Evolutionary conservation across 352 stramenopile genomes (phyloP).

Genomic region (Globisporangium paddicum): DNA sequence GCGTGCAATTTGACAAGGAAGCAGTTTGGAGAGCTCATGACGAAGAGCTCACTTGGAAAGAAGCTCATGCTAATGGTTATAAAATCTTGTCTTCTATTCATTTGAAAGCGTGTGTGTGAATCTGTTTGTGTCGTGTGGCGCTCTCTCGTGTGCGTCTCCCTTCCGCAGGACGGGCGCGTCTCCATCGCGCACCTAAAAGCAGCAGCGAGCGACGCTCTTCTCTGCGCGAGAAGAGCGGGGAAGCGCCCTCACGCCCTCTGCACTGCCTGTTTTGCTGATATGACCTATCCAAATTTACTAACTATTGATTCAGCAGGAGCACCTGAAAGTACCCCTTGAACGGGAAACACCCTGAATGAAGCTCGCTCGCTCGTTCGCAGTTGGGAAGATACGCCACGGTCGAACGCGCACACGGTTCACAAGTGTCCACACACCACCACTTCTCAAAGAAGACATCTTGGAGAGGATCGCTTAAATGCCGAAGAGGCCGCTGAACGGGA

Average conservation of each 20-base stretch:
- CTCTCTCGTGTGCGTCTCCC: not conserved
- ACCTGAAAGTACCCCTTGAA: slow-evolving; percentile 86
- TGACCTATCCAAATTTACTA: slow-evolving; percentile 59
- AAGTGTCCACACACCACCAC: not conserved
- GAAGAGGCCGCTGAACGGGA: slow-evolving; percentile 75
- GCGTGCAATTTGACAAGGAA: no score
- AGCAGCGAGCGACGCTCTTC: slow-evolving; percentile 37
- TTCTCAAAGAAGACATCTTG: slow-evolving; percentile 5
- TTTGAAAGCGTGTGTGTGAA: not conserved
- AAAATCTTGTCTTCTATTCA: slow-evolving; percentile 1
- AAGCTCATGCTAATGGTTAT: not conserved
- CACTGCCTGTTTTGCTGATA: slow-evolving; percentile 50
- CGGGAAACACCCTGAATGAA: slow-evolving; percentile 71
- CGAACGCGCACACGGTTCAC: not conserved
- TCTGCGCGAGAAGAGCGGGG: slow-evolving; percentile 20
- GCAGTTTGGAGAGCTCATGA: no score
- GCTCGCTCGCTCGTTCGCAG: slow-evolving; percentile 12
- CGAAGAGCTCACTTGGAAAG: not conserved
- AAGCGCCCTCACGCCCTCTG: slow-evolving; percentile 39
- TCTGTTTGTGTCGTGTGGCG: not conserved
- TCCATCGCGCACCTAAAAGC: slow-evolving; percentile 79
- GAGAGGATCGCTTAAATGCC: slow-evolving; percentile 56
- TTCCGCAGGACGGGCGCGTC: not conserved
- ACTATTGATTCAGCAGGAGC: slow-evolving; percentile 82
- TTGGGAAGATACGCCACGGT: slow-evolving; percentile 1